A percentile compares a stretch with the other conserved stretches of the same genome.
Conservation (phyloP, 768 basidiomycete genomes). For the Tylopilus balloui region DNA sequence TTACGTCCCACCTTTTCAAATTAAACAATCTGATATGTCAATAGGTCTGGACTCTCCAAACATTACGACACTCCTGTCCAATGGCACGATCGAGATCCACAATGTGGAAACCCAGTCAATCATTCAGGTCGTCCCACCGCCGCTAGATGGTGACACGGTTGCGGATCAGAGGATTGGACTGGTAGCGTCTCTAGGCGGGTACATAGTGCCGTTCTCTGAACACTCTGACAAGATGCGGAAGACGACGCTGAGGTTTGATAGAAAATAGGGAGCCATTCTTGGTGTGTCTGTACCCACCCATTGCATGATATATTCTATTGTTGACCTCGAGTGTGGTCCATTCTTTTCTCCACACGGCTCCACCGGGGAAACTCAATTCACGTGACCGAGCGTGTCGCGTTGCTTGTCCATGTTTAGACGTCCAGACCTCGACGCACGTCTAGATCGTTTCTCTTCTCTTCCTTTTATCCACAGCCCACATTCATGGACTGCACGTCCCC, state of each 20-base stretch:
- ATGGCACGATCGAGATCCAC: constrained; percentile 79
- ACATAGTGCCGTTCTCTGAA: constrained; percentile 40
- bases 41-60: constrained; percentile 80
- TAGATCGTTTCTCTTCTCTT: background rate
- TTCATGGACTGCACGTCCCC: constrained; percentile 12
- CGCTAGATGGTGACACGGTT: constrained; percentile 22
- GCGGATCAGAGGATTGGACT: constrained; percentile 28
- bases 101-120: constrained; percentile 68
- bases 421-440: constrained; percentile 9
- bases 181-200: constrained; percentile 33
- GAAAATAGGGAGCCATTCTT: constrained; percentile 5
- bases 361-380: constrained; percentile 16
- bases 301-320: constrained; percentile 3
- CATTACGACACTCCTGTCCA: constrained; percentile 70
- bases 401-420: constrained; percentile 20
- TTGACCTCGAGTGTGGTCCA: constrained; percentile 4
- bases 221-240: constrained; percentile 39
- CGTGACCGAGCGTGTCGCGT: constrained; percentile 23
- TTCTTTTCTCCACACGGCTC: background rate
- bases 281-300: constrained; percentile 22
- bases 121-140: constrained; percentile 62
- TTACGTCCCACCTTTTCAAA: background rate
- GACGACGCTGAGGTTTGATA: constrained; percentile 28
- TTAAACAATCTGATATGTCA: background rate
- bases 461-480: background rate